Evolutionary conservation across 139 green algal species (phyloP), one percentile per base, ranked within the genome.

Genomic region (Chlorella sp.): DNA sequence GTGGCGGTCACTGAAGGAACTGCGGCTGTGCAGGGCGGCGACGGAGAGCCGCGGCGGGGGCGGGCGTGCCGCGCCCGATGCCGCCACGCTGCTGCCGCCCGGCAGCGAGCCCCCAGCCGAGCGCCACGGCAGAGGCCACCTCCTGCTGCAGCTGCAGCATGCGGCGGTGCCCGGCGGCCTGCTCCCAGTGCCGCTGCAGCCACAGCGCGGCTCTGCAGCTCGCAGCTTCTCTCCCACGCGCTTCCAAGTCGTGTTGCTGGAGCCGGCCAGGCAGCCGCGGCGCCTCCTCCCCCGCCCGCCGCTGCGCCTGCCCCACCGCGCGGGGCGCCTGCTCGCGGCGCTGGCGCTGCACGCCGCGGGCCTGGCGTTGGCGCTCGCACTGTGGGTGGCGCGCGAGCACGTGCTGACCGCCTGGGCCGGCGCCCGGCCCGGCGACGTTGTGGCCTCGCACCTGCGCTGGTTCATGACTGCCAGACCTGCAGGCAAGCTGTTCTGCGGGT

Each of bases 381-480:
- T n/a, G 19, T 60, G 11, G n/a, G 53, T 23, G 17, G 64, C 42
- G 1, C n/a, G 55, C 64, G 12, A 42, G 12, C 41, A 29, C 12
- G 42, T 2, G 21, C 6, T 65, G 23, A 25, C 46, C 3, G 23
- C n/a, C 38, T 5, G 17, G 14, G 19, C 38, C 69, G 29, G 38
- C 53, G 12, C 0, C 14, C 27, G n/a, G 53, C 53, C 66, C 53
- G 71, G 31, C 0, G 5, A 29, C 58, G 68, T 59, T 69, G 71
- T 41, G 15, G 11, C 17, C 5, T 5, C 19, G 25, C 71, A 71
- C 45, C 45, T 78, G 33, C 1, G n/a, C 4, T 78, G 72, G 72
- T 62, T 71, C 25, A 50, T 48, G 33, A 31, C 59, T 3, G 62
- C 72, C 0, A 45, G 71, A 35, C 72, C 72, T 0, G 72, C 56